A percentile compares a stretch with the other conserved stretches of the same genome.
phyloP scores from a whole-genome alignment of 1,284 basidiomycete genomes.

The Marasmius oreades region DNA sequence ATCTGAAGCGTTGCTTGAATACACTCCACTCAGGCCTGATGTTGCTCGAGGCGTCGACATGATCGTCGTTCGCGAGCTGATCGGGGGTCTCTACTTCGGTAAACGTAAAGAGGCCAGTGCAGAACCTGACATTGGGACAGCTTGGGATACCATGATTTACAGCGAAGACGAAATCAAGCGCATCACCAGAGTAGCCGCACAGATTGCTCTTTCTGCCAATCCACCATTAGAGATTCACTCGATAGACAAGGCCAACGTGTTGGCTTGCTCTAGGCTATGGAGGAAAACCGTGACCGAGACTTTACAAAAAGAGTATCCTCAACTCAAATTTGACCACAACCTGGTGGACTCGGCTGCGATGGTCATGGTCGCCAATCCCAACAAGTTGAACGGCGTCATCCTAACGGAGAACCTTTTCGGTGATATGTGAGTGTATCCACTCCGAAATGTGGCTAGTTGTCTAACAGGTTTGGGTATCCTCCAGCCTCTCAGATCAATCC shows the following conservation, averaged over 20 bases:
- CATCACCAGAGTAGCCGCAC: constrained; percentile 93
- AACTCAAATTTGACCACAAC: constrained; percentile 83
- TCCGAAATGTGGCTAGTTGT: not conserved
- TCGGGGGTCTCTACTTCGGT: constrained; percentile 93
- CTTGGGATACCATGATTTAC: constrained; percentile 93
- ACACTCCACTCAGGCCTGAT: constrained; percentile 92
- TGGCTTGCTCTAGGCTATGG: constrained; percentile 95
- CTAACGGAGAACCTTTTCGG: constrained; percentile 96
- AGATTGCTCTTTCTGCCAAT: constrained; percentile 81
- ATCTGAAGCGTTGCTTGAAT: constrained; percentile 82
- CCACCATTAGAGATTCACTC: constrained; percentile 92
- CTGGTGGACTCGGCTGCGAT: constrained; percentile 97
- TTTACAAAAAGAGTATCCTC: constrained; percentile 81
- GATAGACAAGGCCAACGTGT: constrained; percentile 98
- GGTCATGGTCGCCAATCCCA: constrained; percentile 91
- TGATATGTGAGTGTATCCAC: constrained; percentile 72
- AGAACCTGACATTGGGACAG: constrained; percentile 57
- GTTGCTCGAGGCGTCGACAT: constrained; percentile 87
- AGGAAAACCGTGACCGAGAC: constrained; percentile 87
- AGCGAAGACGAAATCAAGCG: constrained; percentile 89
- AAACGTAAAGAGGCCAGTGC: constrained; percentile 85
- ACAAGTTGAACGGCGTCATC: constrained; percentile 93
- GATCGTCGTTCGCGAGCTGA: constrained; percentile 94
- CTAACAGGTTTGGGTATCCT: constrained; percentile 7
- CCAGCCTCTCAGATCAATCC: constrained; percentile 90